A percentile compares a stretch with the other conserved stretches of the same genome.
Conservation (phyloP, 495 filamentous ascomycete genomes). For the Trichoderma reesei region DNA sequence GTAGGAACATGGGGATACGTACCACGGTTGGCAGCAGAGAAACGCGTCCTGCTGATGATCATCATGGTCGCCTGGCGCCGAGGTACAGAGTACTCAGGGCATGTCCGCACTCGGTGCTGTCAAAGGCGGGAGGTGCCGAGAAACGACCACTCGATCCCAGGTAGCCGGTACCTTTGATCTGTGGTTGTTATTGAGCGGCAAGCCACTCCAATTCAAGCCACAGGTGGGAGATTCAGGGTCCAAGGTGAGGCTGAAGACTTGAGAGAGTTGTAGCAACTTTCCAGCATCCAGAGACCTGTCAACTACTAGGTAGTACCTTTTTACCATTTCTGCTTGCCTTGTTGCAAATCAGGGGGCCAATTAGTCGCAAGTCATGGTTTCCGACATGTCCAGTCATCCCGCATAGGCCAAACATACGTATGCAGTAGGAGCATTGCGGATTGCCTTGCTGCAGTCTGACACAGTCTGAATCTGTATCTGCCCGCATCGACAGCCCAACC, state of each 20-base stretch:
- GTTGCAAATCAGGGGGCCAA: too few relatives aligned
- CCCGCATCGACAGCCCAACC: too few relatives aligned
- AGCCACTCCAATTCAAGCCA: conserved; percentile 2
- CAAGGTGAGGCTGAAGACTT: background rate
- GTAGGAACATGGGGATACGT: background rate
- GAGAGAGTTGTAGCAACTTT: background rate
- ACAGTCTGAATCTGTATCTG: too few relatives aligned
- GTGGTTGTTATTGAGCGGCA: background rate
- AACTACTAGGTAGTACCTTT: too few relatives aligned
- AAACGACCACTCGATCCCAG: background rate
- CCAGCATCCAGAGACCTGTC: background rate
- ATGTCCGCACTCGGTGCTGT: background rate
- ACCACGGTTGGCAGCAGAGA: background rate
- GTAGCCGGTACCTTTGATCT: background rate
- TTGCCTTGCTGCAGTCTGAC: too few relatives aligned
- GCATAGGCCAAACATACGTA: too few relatives aligned
- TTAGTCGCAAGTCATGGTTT: too few relatives aligned
- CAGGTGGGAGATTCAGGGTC: background rate
- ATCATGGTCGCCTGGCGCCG: background rate
- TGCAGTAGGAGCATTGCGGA: too few relatives aligned
- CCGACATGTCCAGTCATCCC: too few relatives aligned
- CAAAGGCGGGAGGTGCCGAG: background rate
- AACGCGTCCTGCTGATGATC: background rate
- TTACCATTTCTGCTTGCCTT: too few relatives aligned
- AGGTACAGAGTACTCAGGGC: background rate